phyloP scores from a whole-genome alignment of 768 basidiomycete species.

The Termitomyces sp. region DNA sequence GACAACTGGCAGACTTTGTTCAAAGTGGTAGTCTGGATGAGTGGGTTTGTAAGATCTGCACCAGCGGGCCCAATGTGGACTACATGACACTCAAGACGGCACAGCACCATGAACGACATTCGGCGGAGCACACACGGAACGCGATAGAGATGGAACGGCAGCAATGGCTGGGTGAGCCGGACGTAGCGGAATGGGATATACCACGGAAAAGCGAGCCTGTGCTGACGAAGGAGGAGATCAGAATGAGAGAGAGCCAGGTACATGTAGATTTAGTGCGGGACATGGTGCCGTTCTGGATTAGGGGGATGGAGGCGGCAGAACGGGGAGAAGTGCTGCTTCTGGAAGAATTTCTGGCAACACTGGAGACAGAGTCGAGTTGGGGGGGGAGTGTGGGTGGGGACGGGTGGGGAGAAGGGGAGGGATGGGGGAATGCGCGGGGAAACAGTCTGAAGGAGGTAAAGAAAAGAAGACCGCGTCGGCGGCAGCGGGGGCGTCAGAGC shows the following conservation, averaged over 20 bases:
- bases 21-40: conserved; percentile 18
- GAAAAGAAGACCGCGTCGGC: not conserved
- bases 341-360: conserved; percentile 39
- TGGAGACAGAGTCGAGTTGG: conserved; percentile 15
- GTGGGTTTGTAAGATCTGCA: conserved; percentile 36
- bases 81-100: conserved; percentile 19
- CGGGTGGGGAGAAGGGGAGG: not conserved
- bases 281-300: conserved; percentile 50
- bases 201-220: conserved; percentile 15
- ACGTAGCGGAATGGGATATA: conserved; percentile 19
- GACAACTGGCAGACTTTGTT: conserved; percentile 18
- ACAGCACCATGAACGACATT: conserved; percentile 21
- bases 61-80: conserved; percentile 26
- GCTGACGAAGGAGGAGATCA: conserved; percentile 24
- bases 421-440: conserved; percentile 1
- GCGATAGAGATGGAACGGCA: conserved; percentile 11
- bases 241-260: conserved; percentile 22
- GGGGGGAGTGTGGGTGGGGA: not conserved
- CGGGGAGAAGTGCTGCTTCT: conserved; percentile 35
- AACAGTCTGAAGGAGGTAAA: not conserved
- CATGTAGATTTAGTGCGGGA: conserved; percentile 43
- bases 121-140: conserved; percentile 14
- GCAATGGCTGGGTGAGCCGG: conserved; percentile 13
- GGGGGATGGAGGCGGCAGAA: conserved; percentile 42
- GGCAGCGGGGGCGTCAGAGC: not conserved